These are phyloP conservation scores for Microsporum canis DNA, from an alignment of 2,329 filamentous ascomycete genomes.

Conservation along the genomic window DNA sequence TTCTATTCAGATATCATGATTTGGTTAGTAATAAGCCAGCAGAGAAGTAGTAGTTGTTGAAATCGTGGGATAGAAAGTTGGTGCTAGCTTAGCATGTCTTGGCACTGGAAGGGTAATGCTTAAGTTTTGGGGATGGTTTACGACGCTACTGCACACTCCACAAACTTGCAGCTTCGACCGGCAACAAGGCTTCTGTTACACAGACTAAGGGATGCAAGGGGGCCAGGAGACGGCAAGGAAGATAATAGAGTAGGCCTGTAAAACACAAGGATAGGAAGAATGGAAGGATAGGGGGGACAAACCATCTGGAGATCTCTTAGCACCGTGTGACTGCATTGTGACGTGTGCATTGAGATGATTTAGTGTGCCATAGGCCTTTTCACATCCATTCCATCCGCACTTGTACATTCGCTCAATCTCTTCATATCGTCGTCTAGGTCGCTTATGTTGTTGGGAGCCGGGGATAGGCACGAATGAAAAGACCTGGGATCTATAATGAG, in stretches of 20 bases:
- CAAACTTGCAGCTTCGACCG: slow-evolving; percentile 27
- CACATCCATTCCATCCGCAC: slow-evolving; percentile 95
- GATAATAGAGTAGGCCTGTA: not conserved
- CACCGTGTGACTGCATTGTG: slow-evolving; percentile 94
- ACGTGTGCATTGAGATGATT: slow-evolving; percentile 98
- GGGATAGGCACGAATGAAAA: slow-evolving; percentile 98
- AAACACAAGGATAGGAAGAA: slow-evolving; percentile 5
- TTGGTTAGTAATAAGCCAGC: slow-evolving; percentile 4
- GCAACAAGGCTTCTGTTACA: slow-evolving; percentile 40
- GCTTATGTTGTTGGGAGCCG: slow-evolving; percentile 92
- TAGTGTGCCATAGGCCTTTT: slow-evolving; percentile 94
- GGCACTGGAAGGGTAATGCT: slow-evolving; percentile 19
- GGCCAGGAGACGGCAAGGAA: slow-evolving; percentile 20
- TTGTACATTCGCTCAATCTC: slow-evolving; percentile 99
- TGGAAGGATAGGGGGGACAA: slow-evolving; percentile 32
- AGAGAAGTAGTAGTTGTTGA: not conserved
- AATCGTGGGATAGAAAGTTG: not conserved
- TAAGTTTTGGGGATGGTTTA: slow-evolving; percentile 39
- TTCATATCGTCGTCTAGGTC: slow-evolving; percentile 84
- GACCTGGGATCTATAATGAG: slow-evolving; percentile 57
- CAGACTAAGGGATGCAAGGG: slow-evolving; percentile 30
- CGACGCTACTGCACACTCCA: slow-evolving; percentile 43
- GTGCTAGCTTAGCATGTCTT: slow-evolving; percentile 15
- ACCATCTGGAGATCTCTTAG: slow-evolving; percentile 96
- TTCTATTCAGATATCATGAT: slow-evolving; percentile 46